These are phyloP conservation scores for Phytophthora tentaculata DNA, from an alignment of 352 stramenopile genomes.

Conservation along the genomic window DNA sequence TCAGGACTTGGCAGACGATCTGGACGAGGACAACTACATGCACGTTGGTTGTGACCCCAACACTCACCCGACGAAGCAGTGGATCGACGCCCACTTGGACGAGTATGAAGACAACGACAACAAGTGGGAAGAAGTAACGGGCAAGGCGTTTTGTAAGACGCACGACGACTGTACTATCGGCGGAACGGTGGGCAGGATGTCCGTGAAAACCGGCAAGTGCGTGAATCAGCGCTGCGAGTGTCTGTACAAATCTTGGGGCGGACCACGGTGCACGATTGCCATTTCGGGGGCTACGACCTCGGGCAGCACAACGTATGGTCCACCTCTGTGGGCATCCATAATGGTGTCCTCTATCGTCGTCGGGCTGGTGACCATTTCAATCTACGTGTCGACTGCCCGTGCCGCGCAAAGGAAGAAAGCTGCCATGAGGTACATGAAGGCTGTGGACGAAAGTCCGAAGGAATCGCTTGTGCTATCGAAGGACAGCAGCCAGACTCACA, in stretches of 20 bases:
- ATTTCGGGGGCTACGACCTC: constrained; percentile 15
- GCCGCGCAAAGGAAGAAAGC: constrained; percentile 18
- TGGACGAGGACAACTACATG: constrained; percentile 56
- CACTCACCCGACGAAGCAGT: constrained; percentile 62
- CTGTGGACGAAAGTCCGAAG: constrained; percentile 6
- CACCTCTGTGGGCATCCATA: constrained; percentile 22
- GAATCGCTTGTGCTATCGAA: constrained; percentile 13
- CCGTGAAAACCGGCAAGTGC: constrained; percentile 48
- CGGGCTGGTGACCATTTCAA: constrained; percentile 5
- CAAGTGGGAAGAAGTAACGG: constrained; percentile 42
- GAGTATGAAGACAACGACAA: constrained; percentile 67
- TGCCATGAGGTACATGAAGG: constrained; percentile 17
- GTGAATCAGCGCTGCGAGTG: constrained; percentile 56
- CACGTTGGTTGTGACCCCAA: constrained; percentile 53
- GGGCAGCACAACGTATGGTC: constrained; percentile 18
- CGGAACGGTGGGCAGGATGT: constrained; percentile 20
- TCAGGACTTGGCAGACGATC: constrained; percentile 57
- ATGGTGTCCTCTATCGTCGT: constrained; percentile 11
- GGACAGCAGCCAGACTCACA: constrained; percentile 5
- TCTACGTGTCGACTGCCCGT: constrained; percentile 20
- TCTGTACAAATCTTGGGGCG: constrained; percentile 51
- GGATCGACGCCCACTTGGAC: constrained; percentile 63
- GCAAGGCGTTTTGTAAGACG: constrained; percentile 46
- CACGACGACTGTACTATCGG: constrained; percentile 64
- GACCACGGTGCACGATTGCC: constrained; percentile 25